A percentile compares a stretch with the other conserved stretches of the same genome.
phyloP scores from a whole-genome alignment of 345 rosid genomes.

The Lenwebbia sp. region DNA sequence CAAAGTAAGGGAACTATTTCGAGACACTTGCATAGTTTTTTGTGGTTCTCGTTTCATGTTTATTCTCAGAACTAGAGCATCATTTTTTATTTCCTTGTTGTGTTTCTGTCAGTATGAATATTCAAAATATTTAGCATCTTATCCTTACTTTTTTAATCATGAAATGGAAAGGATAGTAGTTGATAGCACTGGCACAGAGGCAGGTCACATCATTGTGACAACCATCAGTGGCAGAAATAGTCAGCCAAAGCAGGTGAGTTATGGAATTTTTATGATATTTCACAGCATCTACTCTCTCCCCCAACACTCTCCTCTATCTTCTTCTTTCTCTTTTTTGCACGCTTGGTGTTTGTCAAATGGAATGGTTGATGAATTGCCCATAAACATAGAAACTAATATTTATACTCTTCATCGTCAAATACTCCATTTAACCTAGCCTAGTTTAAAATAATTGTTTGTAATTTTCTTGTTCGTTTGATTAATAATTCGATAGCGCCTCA shows the following conservation, averaged over 20 bases:
- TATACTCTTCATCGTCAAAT: background rate
- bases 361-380: background rate
- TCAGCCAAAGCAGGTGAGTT: conserved; percentile 27
- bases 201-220: conserved; percentile 35
- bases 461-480: background rate
- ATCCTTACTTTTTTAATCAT: conserved; percentile 2
- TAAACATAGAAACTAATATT: background rate
- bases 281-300: background rate
- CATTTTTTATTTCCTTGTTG: background rate
- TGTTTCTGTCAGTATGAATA: background rate
- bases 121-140: background rate
- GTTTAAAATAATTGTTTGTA: background rate
- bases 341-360: background rate
- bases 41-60: background rate
- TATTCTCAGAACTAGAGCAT: background rate
- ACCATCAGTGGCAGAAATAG: conserved; percentile 37
- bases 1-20: conserved; percentile 24
- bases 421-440: background rate
- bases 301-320: background rate
- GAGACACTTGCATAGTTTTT: background rate
- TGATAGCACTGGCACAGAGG: conserved; percentile 20
- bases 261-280: background rate
- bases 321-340: background rate
- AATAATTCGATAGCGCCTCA: background rate
- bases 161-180: conserved; percentile 30